Evolutionary conservation across 441 rosid genomes (phyloP).

Genomic region (Corymbia citriodora): DNA sequence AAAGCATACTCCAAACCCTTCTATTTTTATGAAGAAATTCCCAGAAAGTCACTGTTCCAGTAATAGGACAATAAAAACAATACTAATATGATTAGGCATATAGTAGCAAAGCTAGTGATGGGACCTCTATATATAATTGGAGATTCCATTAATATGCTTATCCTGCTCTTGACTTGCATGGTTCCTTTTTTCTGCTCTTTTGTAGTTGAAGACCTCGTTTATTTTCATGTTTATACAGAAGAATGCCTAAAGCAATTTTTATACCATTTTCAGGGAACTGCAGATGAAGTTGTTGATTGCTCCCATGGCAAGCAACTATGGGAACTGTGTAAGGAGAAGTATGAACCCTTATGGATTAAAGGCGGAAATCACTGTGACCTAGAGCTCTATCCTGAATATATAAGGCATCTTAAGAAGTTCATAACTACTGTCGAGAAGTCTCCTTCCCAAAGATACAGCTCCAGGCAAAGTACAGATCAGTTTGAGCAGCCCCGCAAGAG

Average conservation of each 20-base stretch:
- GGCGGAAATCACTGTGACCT: constrained; percentile 93
- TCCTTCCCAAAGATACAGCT: constrained; percentile 65
- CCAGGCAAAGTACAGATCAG: constrained; percentile 64
- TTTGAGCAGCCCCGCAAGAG: constrained; percentile 72
- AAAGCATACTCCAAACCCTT: not conserved
- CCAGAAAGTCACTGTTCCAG: not conserved
- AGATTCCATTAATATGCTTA: not conserved
- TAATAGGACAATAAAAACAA: not conserved
- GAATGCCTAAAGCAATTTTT: not conserved
- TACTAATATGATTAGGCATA: not conserved
- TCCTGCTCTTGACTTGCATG: not conserved
- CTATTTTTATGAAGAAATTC: not conserved
- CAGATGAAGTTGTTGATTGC: constrained; percentile 95
- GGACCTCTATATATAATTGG: not conserved
- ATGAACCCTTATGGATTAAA: constrained; percentile 92
- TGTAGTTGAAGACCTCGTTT: not conserved
- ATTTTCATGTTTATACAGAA: not conserved
- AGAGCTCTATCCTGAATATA: constrained; percentile 79
- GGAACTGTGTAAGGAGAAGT: constrained; percentile 88
- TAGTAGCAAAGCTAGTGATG: not conserved
- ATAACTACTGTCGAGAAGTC: constrained; percentile 81
- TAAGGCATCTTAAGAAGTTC: constrained; percentile 91
- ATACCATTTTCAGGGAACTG: constrained; percentile 63
- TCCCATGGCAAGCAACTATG: constrained; percentile 94
- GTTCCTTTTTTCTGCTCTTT: not conserved